A percentile compares a stretch with the other conserved stretches of the same genome.
Conservation (phyloP, 768 basidiomycete species). For the Hygrophorus pudorinus region DNA sequence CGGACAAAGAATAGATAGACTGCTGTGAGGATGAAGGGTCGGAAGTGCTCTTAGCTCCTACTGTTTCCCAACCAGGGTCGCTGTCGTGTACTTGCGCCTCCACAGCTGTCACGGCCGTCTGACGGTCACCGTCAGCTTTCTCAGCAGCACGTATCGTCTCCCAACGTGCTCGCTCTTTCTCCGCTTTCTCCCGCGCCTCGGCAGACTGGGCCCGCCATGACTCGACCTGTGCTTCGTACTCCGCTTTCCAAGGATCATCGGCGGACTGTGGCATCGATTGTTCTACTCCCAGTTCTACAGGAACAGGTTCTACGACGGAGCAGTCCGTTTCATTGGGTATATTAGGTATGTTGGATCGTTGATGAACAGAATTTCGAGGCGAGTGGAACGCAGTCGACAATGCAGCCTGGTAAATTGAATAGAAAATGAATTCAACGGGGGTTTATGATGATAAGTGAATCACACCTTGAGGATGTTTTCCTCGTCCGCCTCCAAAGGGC, state of each 20-base stretch:
- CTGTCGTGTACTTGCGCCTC: constrained; percentile 8
- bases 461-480: constrained; percentile 23
- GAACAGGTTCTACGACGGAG: background rate
- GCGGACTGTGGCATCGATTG: constrained; percentile 5
- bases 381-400: constrained; percentile 12
- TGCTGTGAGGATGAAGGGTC: background rate
- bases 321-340: background rate
- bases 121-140: constrained; percentile 30
- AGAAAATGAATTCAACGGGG: constrained; percentile 2
- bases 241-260: constrained; percentile 50
- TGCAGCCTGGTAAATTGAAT: constrained; percentile 17
- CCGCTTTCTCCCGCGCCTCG: constrained; percentile 64
- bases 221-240: constrained; percentile 59
- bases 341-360: background rate
- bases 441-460: background rate
- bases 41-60: constrained; percentile 14
- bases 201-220: constrained; percentile 68
- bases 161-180: constrained; percentile 64
- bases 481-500: constrained; percentile 11
- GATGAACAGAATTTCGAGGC: background rate
- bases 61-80: constrained; percentile 29
- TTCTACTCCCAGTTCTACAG: background rate
- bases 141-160: constrained; percentile 54
- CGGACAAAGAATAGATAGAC: background rate
- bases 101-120: constrained; percentile 20